Evolutionary conservation across 768 basidiomycete genomes (phyloP), one percentile per base, ranked within the genome.

Genomic region (Lactarius trivialis): DNA sequence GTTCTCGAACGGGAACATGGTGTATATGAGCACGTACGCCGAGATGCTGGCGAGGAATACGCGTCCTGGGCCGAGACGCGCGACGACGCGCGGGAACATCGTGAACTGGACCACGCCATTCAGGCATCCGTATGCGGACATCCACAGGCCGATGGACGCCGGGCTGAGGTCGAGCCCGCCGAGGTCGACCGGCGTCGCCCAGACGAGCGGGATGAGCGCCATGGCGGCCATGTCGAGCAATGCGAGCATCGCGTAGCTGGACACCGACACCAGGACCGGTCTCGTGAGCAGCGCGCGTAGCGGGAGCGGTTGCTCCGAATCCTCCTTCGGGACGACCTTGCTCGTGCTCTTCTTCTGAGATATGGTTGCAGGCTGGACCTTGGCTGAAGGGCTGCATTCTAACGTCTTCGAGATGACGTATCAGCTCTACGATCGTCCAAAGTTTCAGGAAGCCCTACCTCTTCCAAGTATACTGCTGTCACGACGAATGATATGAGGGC

Each of bases 81-180:
- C 65, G 36, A 78, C 69, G 26, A 78, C 67, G 36, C 24, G 69
- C 32, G 79, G 72, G 55, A 80, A 77, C 64, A 69, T 73, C 19
- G 75, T 30, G 15, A 73, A 73, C 37, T 79, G 79, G 49, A 78
- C 70, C 9, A 70, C 26, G 19, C 77, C 77, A 32, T 77, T 74
- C 37, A 71, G 43, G 19, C 75, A 36, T 2, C 78, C 80, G 21
- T 74, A 69, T 2, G 69, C 11, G 1, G 75, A 75, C 28, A 80
- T 68, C 61, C 72, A 73, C 6, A 69, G 4, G 1, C 78, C 77
- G 45, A 79, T 80, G n/a, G 65, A 66, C 11, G 75, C 73, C 1
- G 76, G 76, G 1, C 69, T 68, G 49, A 75, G 66, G 12, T 71
- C 70, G 9, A 79, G 73, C 4, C 78, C 78, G 3, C 80, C 79